Conservation (phyloP, 352 stramenopile species). For the Nothophytophthora sp. region DNA sequence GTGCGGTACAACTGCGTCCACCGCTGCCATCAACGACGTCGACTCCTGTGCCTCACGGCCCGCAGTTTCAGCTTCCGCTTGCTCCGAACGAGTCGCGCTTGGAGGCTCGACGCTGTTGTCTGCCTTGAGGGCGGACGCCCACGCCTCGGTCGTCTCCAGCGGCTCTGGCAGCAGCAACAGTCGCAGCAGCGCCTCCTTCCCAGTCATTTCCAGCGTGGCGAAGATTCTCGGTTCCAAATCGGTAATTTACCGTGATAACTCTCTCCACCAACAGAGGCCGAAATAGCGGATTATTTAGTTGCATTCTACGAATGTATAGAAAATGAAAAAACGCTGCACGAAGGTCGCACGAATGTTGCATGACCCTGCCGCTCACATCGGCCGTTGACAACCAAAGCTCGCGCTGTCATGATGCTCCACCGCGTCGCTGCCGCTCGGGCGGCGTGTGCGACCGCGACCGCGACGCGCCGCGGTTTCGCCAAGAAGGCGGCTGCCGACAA, state of each 20-base stretch:
- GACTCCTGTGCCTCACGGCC: not conserved
- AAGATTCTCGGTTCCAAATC: no score
- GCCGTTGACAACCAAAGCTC: no score
- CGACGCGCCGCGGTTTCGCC: constrained; percentile 31
- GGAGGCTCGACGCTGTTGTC: not conserved
- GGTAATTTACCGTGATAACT: no score
- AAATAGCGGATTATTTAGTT: no score
- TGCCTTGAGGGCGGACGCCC: constrained; percentile 11
- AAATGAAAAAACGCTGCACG: constrained; percentile 6
- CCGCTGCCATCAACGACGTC: constrained; percentile 11
- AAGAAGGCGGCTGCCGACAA: constrained; percentile 31
- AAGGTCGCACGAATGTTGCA: constrained; percentile 14
- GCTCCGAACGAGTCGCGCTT: not conserved
- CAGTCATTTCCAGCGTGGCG: not conserved
- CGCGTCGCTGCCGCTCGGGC: constrained; percentile 1
- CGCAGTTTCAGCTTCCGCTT: not conserved
- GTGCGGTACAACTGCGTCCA: constrained; percentile 43
- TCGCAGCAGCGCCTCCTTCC: constrained; percentile 20
- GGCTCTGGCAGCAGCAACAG: constrained; percentile 21
- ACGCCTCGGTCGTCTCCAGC: constrained; percentile 27
- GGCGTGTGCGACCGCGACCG: constrained; percentile 1
- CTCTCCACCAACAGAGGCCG: no score
- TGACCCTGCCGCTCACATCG: no score
- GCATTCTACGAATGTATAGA: no score
- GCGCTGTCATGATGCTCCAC: constrained; percentile 11